These are phyloP conservation scores for Debaryomycetaceae sp. DNA, from an alignment of 1,139 yeast species.

Conservation along the genomic window DNA sequence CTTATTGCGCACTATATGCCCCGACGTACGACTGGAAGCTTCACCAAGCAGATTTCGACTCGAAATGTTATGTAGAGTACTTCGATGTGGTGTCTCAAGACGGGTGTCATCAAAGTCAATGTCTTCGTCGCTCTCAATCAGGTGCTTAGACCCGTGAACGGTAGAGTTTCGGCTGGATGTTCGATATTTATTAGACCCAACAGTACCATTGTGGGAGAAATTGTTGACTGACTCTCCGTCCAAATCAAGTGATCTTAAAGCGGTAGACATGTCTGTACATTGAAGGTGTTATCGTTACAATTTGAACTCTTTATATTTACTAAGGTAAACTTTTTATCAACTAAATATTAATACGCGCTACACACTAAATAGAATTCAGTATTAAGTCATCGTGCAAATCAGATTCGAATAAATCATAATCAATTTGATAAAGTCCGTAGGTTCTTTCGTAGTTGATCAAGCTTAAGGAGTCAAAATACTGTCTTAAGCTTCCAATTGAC, in stretches of 20 bases:
- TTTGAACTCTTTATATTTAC: not conserved
- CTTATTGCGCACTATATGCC: constrained; percentile 4
- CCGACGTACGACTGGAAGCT: not conserved
- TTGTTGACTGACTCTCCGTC: constrained; percentile 1
- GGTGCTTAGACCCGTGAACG: not conserved
- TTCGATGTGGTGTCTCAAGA: constrained; percentile 17
- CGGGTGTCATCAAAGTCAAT: constrained; percentile 24
- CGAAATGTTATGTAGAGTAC: constrained; percentile 5
- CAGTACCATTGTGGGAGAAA: not conserved
- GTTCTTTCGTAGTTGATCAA: constrained; percentile 70
- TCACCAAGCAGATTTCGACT: not conserved
- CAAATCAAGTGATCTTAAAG: constrained; percentile 8
- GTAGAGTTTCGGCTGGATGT: not conserved
- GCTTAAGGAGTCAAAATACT: constrained; percentile 70
- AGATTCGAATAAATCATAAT: constrained; percentile 44
- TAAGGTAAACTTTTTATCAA: not conserved
- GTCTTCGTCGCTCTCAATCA: constrained; percentile 9
- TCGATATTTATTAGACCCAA: not conserved
- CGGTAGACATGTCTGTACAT: constrained; percentile 8
- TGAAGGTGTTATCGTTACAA: not conserved
- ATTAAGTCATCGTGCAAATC: constrained; percentile 53
- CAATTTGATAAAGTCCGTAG: constrained; percentile 53
- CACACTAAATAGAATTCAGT: not conserved
- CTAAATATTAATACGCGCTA: not conserved
- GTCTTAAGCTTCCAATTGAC: constrained; percentile 52